These are phyloP conservation scores for Rosa chinensis DNA, from an alignment of 306 rosid genomes.

Conservation along the genomic window DNA sequence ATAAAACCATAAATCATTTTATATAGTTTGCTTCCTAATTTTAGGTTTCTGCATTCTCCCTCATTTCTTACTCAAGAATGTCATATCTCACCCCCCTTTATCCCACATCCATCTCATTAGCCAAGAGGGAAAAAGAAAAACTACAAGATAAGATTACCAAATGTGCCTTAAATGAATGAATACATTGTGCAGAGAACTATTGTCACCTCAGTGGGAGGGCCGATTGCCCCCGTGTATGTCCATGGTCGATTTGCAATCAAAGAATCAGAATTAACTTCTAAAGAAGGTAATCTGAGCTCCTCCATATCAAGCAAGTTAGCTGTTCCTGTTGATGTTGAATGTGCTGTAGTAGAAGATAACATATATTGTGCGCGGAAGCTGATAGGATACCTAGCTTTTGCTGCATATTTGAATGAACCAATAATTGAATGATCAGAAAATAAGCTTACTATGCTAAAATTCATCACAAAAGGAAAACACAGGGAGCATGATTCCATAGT, in stretches of 20 bases:
- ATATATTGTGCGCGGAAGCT: conserved; percentile 56
- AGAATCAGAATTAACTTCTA: conserved; percentile 43
- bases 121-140: no score
- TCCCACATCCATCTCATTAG: background rate
- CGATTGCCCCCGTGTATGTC: conserved; percentile 46
- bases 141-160: background rate
- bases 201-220: conserved; percentile 50
- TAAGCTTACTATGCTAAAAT: background rate
- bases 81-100: background rate
- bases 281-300: conserved; percentile 48
- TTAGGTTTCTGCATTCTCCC: background rate
- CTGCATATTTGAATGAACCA: conserved; percentile 41
- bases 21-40: background rate
- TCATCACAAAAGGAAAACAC: background rate
- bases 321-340: conserved; percentile 47
- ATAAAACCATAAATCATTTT: no score
- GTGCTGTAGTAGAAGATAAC: conserved; percentile 48
- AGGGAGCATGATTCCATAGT: background rate
- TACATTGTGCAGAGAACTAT: background rate
- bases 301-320: conserved; percentile 51
- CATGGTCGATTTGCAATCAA: conserved; percentile 45
- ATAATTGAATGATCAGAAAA: conserved; percentile 8
- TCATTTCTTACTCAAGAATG: background rate
- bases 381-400: conserved; percentile 49
- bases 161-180: background rate